These are phyloP conservation scores for Hymenoscyphus infarciens DNA, from an alignment of 2,329 filamentous ascomycete genomes.

Conservation along the genomic window DNA sequence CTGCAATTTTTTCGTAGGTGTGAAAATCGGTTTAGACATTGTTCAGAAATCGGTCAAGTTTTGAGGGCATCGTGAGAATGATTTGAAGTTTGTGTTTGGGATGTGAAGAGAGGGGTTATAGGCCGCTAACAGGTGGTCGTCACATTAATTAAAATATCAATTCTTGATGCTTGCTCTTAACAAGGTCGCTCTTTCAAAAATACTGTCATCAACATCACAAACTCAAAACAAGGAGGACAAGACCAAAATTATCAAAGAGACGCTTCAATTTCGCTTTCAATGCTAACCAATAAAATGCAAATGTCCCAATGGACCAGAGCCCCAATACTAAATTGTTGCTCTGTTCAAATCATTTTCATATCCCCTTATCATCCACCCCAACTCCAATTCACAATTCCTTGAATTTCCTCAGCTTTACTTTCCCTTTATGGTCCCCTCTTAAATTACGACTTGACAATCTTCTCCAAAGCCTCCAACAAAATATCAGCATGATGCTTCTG, in stretches of 20 bases:
- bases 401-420: background rate
- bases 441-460: constrained; percentile 33
- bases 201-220: no score
- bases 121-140: no score
- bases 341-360: background rate
- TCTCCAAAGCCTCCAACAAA: constrained; percentile 73
- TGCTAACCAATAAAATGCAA: background rate
- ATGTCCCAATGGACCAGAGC: background rate
- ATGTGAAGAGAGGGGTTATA: no score
- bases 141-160: no score
- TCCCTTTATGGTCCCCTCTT: background rate
- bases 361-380: background rate
- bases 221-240: background rate
- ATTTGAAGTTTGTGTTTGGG: no score
- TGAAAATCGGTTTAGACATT: no score
- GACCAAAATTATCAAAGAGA: background rate
- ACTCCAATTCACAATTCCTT: background rate
- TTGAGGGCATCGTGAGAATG: no score
- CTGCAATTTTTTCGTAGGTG: no score
- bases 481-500: constrained; percentile 89
- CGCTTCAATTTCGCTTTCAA: background rate
- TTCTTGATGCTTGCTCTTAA: no score
- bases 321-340: background rate
- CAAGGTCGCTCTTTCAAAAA: no score
- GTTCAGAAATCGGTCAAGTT: no score